Percentiles rank a stretch among this genome's conserved stretches.
These are phyloP conservation scores for Mycena galopus DNA, from an alignment of 768 basidiomycete species.

Conservation along the genomic window DNA sequence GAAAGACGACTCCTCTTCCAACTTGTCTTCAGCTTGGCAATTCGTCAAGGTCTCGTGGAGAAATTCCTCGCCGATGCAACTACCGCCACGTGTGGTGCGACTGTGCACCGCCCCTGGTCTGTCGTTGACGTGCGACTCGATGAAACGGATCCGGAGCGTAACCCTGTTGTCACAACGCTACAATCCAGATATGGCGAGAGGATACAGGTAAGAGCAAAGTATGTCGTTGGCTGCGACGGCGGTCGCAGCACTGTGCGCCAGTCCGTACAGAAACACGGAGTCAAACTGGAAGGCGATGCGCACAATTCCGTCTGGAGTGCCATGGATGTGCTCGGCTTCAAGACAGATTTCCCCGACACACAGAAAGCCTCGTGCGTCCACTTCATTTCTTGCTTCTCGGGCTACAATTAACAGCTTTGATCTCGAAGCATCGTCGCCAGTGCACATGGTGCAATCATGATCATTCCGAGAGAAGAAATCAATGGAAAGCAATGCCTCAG, in stretches of 20 bases:
- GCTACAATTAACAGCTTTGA: neutral
- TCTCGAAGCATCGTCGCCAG: constrained; percentile 8
- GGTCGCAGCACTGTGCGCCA: constrained; percentile 17
- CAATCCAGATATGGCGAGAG: constrained; percentile 19
- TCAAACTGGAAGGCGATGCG: constrained; percentile 6
- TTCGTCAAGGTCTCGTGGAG: constrained; percentile 24
- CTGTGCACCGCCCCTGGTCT: constrained; percentile 15
- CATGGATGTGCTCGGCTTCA: constrained; percentile 16
- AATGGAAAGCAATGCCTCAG: constrained; percentile 21
- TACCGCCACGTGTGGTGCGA: neutral
- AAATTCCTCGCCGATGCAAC: constrained; percentile 12
- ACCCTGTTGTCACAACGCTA: constrained; percentile 7
- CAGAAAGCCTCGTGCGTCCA: constrained; percentile 9
- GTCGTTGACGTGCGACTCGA: constrained; percentile 9
- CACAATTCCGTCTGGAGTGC: constrained; percentile 23
- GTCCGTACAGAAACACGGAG: constrained; percentile 10
- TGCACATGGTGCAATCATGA: constrained; percentile 8
- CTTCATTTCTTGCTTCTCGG: neutral
- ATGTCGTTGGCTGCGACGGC: constrained; percentile 21
- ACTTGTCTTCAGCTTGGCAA: neutral
- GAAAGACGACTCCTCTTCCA: neutral
- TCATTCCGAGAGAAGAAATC: constrained; percentile 22
- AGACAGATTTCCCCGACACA: constrained; percentile 22
- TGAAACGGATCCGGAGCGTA: neutral
- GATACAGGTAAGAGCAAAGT: constrained; percentile 1